A percentile compares a stretch with the other conserved stretches of the same genome.
Conservation (phyloP, 2,329 filamentous ascomycete species). For the Ambrosiella xylebori region DNA sequence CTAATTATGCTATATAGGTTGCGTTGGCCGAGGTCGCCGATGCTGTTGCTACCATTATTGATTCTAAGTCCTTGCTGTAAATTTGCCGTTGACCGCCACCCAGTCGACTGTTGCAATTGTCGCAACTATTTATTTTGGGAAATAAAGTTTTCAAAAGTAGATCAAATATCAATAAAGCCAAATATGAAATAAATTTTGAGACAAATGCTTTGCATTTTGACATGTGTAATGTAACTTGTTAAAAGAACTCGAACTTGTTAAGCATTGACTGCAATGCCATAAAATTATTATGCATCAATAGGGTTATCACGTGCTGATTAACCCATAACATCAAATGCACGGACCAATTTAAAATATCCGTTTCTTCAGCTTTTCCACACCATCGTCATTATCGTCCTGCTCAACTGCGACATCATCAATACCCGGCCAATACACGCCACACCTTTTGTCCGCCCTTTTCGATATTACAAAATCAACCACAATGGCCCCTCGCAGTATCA, state of each 20-base stretch:
- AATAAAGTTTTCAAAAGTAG: background rate
- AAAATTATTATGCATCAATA: background rate
- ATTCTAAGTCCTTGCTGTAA: background rate
- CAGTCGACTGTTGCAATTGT: too few species aligned
- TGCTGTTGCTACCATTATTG: background rate
- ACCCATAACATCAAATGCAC: background rate
- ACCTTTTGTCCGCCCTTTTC: background rate
- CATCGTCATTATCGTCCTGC: background rate
- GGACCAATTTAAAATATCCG: background rate
- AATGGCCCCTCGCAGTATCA: slow-evolving; percentile 12
- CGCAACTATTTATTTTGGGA: background rate
- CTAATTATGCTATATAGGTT: background rate
- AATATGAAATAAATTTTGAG: background rate
- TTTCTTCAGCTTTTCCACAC: background rate
- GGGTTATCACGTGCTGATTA: background rate
- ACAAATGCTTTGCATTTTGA: background rate
- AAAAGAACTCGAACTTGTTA: background rate
- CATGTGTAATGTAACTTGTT: background rate
- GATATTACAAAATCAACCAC: background rate
- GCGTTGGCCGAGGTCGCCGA: background rate
- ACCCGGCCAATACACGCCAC: background rate
- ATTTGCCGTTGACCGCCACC: background rate
- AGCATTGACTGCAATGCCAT: background rate
- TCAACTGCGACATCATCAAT: background rate
- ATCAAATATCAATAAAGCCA: background rate